Conservation (phyloP, 2,329 filamentous ascomycete species). For the Neopestalotiopsis sp. region DNA sequence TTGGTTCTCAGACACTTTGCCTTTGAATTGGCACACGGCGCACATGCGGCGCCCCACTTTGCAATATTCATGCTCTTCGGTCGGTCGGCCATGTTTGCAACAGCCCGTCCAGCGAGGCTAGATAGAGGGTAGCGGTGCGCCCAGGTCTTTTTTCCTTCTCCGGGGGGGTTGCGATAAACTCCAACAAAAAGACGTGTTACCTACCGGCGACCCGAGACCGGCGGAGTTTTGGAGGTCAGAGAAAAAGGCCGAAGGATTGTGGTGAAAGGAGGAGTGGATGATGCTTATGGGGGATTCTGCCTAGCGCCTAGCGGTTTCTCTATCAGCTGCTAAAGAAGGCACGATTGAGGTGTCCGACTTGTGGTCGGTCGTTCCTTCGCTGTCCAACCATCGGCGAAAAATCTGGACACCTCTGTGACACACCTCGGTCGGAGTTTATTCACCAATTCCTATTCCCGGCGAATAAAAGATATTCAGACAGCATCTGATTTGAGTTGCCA, state of each 20-base stretch:
- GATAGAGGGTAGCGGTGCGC: background rate
- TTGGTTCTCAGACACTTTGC: slow-evolving; percentile 54
- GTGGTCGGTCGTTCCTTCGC: too few species aligned
- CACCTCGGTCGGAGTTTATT: too few species aligned
- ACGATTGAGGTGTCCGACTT: too few species aligned
- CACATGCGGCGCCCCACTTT: slow-evolving; percentile 56
- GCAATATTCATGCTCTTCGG: slow-evolving; percentile 31
- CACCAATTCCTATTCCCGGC: too few species aligned
- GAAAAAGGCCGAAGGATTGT: background rate
- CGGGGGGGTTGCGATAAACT: background rate
- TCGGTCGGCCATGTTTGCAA: slow-evolving; percentile 27
- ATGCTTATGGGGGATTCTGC: background rate
- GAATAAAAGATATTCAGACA: too few species aligned
- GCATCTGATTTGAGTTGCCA: too few species aligned
- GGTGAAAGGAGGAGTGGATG: background rate
- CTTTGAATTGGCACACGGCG: slow-evolving; percentile 53
- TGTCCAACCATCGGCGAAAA: too few species aligned
- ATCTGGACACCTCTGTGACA: too few species aligned
- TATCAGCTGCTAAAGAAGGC: too few species aligned
- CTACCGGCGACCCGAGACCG: background rate
- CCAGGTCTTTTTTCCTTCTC: background rate
- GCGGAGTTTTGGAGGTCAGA: slow-evolving; percentile 1
- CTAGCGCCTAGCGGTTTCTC: background rate
- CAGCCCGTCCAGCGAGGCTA: background rate
- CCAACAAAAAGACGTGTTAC: background rate